Evolutionary conservation across 2,329 filamentous ascomycete genomes (phyloP).

Genomic region (Cephalotrichum gorgonifer): DNA sequence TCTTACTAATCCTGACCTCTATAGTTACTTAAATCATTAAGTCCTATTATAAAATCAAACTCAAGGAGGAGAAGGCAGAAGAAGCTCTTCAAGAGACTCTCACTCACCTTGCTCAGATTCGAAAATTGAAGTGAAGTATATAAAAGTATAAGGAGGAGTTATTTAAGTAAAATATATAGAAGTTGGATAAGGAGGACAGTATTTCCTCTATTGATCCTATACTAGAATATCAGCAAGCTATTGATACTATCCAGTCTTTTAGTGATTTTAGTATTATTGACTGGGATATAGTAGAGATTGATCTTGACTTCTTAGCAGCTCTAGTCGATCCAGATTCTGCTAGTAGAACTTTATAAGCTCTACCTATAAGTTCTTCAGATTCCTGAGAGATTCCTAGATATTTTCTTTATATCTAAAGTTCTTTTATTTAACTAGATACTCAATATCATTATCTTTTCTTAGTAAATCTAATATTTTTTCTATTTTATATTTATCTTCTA

Average conservation of each 20-base stretch:
- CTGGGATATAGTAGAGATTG: neutral
- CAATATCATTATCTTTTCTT: no score
- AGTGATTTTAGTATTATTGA: no score
- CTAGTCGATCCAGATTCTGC: neutral
- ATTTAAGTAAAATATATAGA: neutral
- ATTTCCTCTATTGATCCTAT: neutral
- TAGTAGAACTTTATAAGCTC: neutral
- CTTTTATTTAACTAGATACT: neutral
- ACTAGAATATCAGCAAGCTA: neutral
- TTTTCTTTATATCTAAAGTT: neutral
- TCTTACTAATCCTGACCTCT: neutral
- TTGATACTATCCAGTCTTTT: neutral
- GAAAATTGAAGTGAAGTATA: neutral
- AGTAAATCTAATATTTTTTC: no score
- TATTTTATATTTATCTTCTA: no score
- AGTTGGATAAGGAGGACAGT: neutral
- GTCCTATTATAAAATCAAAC: no score
- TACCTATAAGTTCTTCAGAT: neutral
- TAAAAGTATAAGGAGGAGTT: neutral
- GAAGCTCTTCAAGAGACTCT: no score
- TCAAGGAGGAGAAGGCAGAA: neutral
- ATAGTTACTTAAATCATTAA: neutral
- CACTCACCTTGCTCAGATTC: no score
- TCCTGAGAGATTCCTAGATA: no score
- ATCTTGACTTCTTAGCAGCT: no score